Percentiles rank a stretch among this genome's conserved stretches.
phyloP scores from a whole-genome alignment of 176 grass and related monocot genomes.

The Oryza longistaminata region DNA sequence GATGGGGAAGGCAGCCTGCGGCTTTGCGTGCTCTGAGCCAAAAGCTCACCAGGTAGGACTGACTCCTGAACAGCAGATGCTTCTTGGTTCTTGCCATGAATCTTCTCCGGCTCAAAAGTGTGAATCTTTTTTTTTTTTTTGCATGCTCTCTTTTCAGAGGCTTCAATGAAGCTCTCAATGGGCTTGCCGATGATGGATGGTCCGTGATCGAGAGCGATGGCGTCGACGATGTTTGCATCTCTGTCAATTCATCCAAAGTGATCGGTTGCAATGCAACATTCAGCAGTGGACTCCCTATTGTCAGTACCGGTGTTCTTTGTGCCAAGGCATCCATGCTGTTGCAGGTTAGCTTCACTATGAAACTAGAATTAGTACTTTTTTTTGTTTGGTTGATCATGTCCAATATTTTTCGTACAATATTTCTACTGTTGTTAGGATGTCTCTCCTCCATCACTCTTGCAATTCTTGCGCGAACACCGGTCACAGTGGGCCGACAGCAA shows the following conservation, averaged over 20 bases:
- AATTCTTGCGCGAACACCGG: slow-evolving; percentile 65
- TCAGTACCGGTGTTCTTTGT: slow-evolving; percentile 73
- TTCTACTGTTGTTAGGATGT: slow-evolving; percentile 46
- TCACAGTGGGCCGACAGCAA: slow-evolving; percentile 77
- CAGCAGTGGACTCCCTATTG: slow-evolving; percentile 50
- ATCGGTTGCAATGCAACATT: slow-evolving; percentile 57
- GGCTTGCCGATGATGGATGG: slow-evolving; percentile 92
- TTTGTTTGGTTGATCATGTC: not conserved
- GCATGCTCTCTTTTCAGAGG: slow-evolving; percentile 50
- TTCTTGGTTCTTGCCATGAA: not conserved
- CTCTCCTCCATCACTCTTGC: slow-evolving; percentile 54
- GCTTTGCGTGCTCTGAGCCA: slow-evolving; percentile 88
- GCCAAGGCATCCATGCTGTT: slow-evolving; percentile 91
- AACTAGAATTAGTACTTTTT: not conserved
- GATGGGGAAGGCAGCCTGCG: slow-evolving; percentile 78
- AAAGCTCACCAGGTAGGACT: slow-evolving; percentile 71
- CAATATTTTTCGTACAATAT: not conserved
- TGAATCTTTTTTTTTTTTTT: not conserved
- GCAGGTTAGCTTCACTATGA: slow-evolving; percentile 52
- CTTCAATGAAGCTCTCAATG: slow-evolving; percentile 88
- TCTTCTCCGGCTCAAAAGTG: slow-evolving; percentile 11
- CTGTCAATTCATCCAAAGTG: slow-evolving; percentile 74
- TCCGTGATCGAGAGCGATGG: slow-evolving; percentile 65
- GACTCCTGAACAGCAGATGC: slow-evolving; percentile 30
- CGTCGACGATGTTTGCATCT: slow-evolving; percentile 75